Base-by-base conservation (phyloP, 768 basidiomycete genomes). In the Suillus plorans region DNA sequence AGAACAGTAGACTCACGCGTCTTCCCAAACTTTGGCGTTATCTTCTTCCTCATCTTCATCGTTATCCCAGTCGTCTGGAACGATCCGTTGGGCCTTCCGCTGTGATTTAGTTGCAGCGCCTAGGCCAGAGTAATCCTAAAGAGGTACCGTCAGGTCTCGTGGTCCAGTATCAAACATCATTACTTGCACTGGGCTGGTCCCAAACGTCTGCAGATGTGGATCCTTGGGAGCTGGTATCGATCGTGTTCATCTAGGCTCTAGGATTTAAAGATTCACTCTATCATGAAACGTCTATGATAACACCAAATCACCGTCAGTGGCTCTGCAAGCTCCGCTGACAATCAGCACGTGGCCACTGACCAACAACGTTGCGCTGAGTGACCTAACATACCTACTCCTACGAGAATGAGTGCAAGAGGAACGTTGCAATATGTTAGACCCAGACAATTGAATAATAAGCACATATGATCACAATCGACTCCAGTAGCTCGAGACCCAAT, bases 51-150 rank as follows among this genome's bases (percentile, higher is more conserved):
- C 74, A 16, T 80, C 79, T 10, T 81, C 80, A 1, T 83, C 85
- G 0, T 84, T 82, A 2, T 89, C 88, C 88, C 88, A 89, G 69
- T 86, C 85, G 66, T 88, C 85, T 18, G 74, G 75, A 25, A 81
- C 76, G 36, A 36, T 58, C 53, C 64, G 57, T 5, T 59, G 36
- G 49, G 34, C 13, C 37, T 63, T 64, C 37, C 57, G 65, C 34
- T 64, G 55, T 13, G 63, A 42, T 57, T 18, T 53, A 36, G n/a
- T 34, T 57, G 12, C 18, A 16, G 53, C 22, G 25, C 52, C 18
- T 34, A 42, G 18, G 39, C 57, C 16, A 50, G 63, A 18, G 56
- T 50, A 55, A 45, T 57, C 52, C 65, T 66, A 22, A n/a, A 28
- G 9, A 64, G 34, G 10, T 0, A 20, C 31, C 10, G 53, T 34